Conservation (phyloP, 2,329 filamentous ascomycete genomes). For the Penicillium sp. region DNA sequence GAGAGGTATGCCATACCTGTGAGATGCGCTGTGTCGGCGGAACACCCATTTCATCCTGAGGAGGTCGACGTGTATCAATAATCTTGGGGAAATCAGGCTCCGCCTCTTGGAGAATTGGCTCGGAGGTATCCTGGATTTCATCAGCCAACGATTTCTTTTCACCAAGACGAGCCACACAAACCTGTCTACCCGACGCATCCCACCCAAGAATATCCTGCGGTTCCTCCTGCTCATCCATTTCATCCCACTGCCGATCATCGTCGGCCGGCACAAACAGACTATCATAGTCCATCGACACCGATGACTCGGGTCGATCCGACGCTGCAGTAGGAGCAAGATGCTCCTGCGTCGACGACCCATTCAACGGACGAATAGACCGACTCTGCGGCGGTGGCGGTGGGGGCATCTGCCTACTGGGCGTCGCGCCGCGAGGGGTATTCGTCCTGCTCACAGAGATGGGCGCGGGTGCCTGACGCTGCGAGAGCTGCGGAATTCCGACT, state of each 20-base stretch:
- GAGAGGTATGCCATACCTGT: slow-evolving; percentile 31
- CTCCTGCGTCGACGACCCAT: slow-evolving; percentile 28
- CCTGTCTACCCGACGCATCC: slow-evolving; percentile 42
- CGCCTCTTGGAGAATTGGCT: slow-evolving; percentile 32
- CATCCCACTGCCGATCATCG: slow-evolving; percentile 58
- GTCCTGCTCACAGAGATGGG: slow-evolving; percentile 13
- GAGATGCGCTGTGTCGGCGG: slow-evolving; percentile 48
- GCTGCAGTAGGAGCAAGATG: slow-evolving; percentile 18
- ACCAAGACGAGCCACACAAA: neutral
- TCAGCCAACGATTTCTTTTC: slow-evolving; percentile 23
- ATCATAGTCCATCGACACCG: slow-evolving; percentile 44
- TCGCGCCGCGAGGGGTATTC: slow-evolving; percentile 6
- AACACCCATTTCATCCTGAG: slow-evolving; percentile 37
- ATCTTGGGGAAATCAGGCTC: slow-evolving; percentile 23
- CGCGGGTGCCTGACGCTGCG: slow-evolving; percentile 38
- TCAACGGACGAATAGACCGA: slow-evolving; percentile 31
- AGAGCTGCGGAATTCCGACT: slow-evolving; percentile 37
- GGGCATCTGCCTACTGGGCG: slow-evolving; percentile 25
- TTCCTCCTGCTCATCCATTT: slow-evolving; percentile 50
- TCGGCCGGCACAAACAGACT: slow-evolving; percentile 59
- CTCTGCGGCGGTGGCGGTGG: slow-evolving; percentile 24
- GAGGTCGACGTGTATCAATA: slow-evolving; percentile 11
- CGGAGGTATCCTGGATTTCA: slow-evolving; percentile 41
- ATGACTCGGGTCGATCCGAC: slow-evolving; percentile 25
- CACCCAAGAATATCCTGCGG: slow-evolving; percentile 58